Base-by-base conservation (phyloP, 768 basidiomycete genomes). In the Pleurotus platypus region DNA sequence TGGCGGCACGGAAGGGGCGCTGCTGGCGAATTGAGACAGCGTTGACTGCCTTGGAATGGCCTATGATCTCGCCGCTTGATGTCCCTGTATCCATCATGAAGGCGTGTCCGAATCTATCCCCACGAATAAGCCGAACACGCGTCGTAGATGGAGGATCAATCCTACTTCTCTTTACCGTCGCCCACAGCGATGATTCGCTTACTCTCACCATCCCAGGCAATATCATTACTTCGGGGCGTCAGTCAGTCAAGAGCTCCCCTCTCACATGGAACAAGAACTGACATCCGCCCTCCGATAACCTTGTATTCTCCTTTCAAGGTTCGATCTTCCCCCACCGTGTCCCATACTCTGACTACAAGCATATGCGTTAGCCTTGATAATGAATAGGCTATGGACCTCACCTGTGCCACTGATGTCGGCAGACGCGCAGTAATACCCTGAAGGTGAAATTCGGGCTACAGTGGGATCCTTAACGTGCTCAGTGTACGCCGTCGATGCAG, bases 111-210 rank as follows among this genome's bases (percentile, higher is more conserved):
- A 90, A 92, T 66, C 92, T 93, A 56, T 13, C 12, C 40, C 16
- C n/a, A 30, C 24, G 46, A 9, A 46, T 45, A 35, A 24, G 56
- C 15, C 42, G n/a, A 26, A 42, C 39, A n/a, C 26, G 30, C 30
- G 30, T 30, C 30, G 30, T 20, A 9, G 11, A 11, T 13, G 15
- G 35, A 15, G 49, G 27, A 26, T 13, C 30, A 11, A 30, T 13
- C 74, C 56, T 37, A 94, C 92, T 89, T 92, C 65, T 94, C 95
- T 58, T 86, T 80, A 37, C 94, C 94, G 61, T 96, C 92, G 54
- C 96, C 96, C 11, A 92, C 95, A 5, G 89, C 92, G 49, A 98
- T 90, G 57, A 98, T 89, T n/a, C 96, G 82, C 69, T 97, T 96
- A 66, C 90, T 92, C 70, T 98, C 96, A 1, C 90, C 90, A 65